Conservation (phyloP, 1,284 basidiomycete genomes). For the Ganoderma boninense region DNA sequence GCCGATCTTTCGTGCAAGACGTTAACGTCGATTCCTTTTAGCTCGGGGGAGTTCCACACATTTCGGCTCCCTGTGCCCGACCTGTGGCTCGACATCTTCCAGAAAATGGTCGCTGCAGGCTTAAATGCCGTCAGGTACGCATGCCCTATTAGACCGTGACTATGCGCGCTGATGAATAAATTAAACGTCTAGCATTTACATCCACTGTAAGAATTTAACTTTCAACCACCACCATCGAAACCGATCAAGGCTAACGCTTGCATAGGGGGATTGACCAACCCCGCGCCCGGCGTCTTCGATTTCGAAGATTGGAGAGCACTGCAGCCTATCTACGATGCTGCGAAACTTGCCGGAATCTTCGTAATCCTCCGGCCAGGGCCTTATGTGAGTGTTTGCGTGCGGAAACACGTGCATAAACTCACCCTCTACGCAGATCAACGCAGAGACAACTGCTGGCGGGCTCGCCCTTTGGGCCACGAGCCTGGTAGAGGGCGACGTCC, state of each 20-base stretch:
- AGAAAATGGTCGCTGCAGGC: conserved; percentile 85
- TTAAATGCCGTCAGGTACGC: conserved; percentile 67
- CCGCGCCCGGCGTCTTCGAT: conserved; percentile 75
- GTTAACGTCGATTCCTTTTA: conserved; percentile 28
- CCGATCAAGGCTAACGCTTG: background rate
- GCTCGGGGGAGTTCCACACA: conserved; percentile 83
- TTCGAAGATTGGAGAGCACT: conserved; percentile 76
- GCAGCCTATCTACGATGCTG: conserved; percentile 62
- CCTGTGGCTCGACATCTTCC: conserved; percentile 84
- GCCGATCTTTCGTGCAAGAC: no score
- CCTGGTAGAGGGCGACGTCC: conserved; percentile 68
- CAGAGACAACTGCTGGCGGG: conserved; percentile 83
- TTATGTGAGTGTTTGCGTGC: background rate
- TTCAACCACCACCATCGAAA: no score
- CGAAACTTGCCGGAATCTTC: conserved; percentile 54
- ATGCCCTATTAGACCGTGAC: background rate
- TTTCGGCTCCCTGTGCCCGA: conserved; percentile 83
- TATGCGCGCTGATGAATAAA: background rate
- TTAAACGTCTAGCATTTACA: conserved; percentile 61
- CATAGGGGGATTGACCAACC: conserved; percentile 71
- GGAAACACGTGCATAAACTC: background rate
- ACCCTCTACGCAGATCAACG: conserved; percentile 69
- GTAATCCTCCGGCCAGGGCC: conserved; percentile 55
- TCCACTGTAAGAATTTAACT: conserved; percentile 59
- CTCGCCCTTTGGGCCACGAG: conserved; percentile 82